Percentiles rank a stretch among this genome's conserved stretches.
Evolutionary conservation across 257 asterid species (phyloP).

Genomic region (Apocynum venetum): DNA sequence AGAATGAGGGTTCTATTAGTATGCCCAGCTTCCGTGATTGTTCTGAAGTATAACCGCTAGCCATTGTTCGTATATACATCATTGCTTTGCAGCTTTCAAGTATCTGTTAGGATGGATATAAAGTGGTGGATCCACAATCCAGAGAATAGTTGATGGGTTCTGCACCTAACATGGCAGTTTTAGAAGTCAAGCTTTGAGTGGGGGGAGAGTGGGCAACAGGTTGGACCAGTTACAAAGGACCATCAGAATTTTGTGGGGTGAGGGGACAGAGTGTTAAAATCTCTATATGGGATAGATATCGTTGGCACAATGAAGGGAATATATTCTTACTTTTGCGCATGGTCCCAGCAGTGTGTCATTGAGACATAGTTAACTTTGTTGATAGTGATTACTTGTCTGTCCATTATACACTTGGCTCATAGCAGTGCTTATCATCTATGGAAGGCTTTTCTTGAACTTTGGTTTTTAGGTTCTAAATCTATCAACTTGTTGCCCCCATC

Average conservation of each 20-base stretch:
- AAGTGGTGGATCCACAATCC: neutral
- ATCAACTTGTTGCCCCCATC: neutral
- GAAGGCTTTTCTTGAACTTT: neutral
- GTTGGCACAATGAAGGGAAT: neutral
- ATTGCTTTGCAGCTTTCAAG: neutral
- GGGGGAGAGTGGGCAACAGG: neutral
- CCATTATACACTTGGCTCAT: neutral
- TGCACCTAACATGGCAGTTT: neutral
- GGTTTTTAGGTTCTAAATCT: neutral
- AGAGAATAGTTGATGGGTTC: neutral
- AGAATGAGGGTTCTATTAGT: neutral
- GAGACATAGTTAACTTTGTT: neutral
- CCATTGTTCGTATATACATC: neutral
- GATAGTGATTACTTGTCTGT: neutral
- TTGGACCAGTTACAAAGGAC: neutral
- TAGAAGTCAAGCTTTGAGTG: neutral
- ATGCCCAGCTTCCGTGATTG: neutral
- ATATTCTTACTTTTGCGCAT: neutral
- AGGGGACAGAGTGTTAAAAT: neutral
- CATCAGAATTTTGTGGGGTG: neutral
- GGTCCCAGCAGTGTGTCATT: neutral
- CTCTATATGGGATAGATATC: neutral
- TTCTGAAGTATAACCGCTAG: neutral
- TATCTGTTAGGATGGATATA: neutral
- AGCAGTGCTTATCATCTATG: neutral